phyloP scores from a whole-genome alignment of 148 eudicot species.

The Fagopyrum esculentum region DNA sequence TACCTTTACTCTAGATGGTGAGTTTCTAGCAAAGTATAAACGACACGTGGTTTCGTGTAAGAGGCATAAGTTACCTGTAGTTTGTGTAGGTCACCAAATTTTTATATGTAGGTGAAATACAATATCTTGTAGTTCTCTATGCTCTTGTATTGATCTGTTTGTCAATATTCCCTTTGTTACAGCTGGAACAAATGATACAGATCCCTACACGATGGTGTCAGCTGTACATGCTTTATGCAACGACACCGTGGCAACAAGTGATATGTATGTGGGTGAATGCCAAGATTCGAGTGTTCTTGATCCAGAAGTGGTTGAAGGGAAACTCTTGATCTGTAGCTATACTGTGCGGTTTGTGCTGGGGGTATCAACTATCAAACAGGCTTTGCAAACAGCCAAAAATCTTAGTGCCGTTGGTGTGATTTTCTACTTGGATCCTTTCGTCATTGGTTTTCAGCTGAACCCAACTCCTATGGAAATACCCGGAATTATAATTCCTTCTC shows the following conservation, averaged over 20 bases:
- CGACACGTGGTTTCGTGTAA: neutral
- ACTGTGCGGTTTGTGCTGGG: slow-evolving; percentile 95
- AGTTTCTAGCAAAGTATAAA: neutral
- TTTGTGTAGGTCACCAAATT: neutral
- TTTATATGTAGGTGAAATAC: neutral
- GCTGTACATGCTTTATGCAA: slow-evolving; percentile 71
- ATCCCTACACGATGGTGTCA: slow-evolving; percentile 51
- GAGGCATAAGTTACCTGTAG: neutral
- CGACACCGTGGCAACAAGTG: slow-evolving; percentile 38
- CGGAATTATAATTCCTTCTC: slow-evolving; percentile 78
- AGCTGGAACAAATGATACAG: slow-evolving; percentile 61
- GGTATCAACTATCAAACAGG: slow-evolving; percentile 78
- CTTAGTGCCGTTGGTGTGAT: slow-evolving; percentile 92
- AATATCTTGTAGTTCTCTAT: neutral
- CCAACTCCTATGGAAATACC: slow-evolving; percentile 91
- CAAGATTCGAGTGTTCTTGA: slow-evolving; percentile 66
- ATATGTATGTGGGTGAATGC: slow-evolving; percentile 84
- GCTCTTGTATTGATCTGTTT: slow-evolving; percentile 4
- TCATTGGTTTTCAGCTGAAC: slow-evolving; percentile 92
- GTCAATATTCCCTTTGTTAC: slow-evolving; percentile 24
- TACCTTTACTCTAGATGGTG: neutral
- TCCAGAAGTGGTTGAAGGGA: slow-evolving; percentile 65
- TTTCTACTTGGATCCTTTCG: slow-evolving; percentile 95
- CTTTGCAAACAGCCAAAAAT: slow-evolving; percentile 80
- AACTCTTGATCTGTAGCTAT: slow-evolving; percentile 92